phyloP scores from a whole-genome alignment of 2,329 filamentous ascomycete species.

The Teratosphaeria viscida region DNA sequence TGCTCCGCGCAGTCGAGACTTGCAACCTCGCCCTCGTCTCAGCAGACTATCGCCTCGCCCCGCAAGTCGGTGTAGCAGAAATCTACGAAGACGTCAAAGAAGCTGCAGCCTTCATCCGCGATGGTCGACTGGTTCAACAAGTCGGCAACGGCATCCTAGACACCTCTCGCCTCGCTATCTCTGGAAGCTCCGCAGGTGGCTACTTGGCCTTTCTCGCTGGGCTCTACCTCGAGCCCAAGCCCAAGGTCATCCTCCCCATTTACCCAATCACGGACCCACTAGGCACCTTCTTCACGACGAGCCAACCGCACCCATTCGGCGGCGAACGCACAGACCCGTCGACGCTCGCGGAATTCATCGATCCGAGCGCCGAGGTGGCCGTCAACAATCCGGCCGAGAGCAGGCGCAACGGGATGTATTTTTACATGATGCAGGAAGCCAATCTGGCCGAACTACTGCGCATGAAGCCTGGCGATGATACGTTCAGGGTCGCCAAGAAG shows the following conservation, averaged over 20 bases:
- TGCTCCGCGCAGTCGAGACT: slow-evolving; percentile 14
- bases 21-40: slow-evolving; percentile 20
- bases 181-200: slow-evolving; percentile 21
- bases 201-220: slow-evolving; percentile 23
- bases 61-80: slow-evolving; percentile 21
- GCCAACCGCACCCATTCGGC: slow-evolving; percentile 16
- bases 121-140: slow-evolving; percentile 7
- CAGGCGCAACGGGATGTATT: slow-evolving; percentile 15
- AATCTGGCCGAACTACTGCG: slow-evolving; percentile 17
- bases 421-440: slow-evolving; percentile 19
- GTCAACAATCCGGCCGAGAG: slow-evolving; percentile 12
- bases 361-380: slow-evolving; percentile 13
- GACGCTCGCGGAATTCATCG: slow-evolving; percentile 12
- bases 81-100: slow-evolving; percentile 21
- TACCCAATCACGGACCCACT: slow-evolving; percentile 25
- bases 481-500: slow-evolving; percentile 17
- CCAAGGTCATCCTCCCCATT: slow-evolving; percentile 21
- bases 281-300: slow-evolving; percentile 21
- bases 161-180: slow-evolving; percentile 16
- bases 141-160: slow-evolving; percentile 11
- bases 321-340: slow-evolving; percentile 6
- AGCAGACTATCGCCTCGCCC: slow-evolving; percentile 24
- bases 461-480: slow-evolving; percentile 11
- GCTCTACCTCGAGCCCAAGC: slow-evolving; percentile 23
- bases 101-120: slow-evolving; percentile 19